Conservation (phyloP, 2,329 filamentous ascomycete genomes). For the Fusarium agapanthi region DNA sequence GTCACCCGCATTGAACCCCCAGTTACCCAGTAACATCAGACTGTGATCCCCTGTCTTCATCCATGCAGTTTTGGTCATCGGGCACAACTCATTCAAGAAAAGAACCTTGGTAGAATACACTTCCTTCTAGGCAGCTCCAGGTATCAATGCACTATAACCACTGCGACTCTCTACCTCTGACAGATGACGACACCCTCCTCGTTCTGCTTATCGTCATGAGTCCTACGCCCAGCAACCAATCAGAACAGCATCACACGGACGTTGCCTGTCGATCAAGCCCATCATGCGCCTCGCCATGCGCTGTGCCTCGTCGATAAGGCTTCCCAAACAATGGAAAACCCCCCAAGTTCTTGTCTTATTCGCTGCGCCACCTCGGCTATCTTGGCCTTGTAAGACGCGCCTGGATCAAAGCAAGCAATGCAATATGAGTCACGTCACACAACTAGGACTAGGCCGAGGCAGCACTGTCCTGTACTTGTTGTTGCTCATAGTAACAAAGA, state of each 20-base stretch:
- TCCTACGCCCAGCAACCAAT: slow-evolving; percentile 15
- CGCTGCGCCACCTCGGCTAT: slow-evolving; percentile 28
- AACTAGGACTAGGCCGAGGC: neutral
- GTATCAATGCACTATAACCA: slow-evolving; percentile 1
- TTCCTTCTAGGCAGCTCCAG: slow-evolving; percentile 16
- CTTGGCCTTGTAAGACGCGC: slow-evolving; percentile 9
- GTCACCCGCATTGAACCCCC: neutral
- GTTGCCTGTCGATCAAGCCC: slow-evolving; percentile 10
- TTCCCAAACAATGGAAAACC: neutral
- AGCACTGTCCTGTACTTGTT: neutral
- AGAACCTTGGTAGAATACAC: slow-evolving; percentile 27
- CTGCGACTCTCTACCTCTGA: neutral
- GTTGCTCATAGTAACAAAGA: neutral
- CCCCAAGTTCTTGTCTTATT: neutral
- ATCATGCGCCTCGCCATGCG: slow-evolving; percentile 30
- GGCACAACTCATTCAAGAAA: slow-evolving; percentile 27
- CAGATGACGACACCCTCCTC: slow-evolving; percentile 36
- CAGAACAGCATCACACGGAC: slow-evolving; percentile 19
- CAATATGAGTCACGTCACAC: slow-evolving; percentile 34
- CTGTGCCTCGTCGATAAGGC: slow-evolving; percentile 33
- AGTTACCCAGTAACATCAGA: neutral
- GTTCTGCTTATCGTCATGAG: slow-evolving; percentile 29
- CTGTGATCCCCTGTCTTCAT: neutral
- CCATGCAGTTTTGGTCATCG: slow-evolving; percentile 10
- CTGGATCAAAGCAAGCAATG: slow-evolving; percentile 22